Base-by-base conservation (phyloP, 1,284 basidiomycete species). In the Marasmius tenuissimus region DNA sequence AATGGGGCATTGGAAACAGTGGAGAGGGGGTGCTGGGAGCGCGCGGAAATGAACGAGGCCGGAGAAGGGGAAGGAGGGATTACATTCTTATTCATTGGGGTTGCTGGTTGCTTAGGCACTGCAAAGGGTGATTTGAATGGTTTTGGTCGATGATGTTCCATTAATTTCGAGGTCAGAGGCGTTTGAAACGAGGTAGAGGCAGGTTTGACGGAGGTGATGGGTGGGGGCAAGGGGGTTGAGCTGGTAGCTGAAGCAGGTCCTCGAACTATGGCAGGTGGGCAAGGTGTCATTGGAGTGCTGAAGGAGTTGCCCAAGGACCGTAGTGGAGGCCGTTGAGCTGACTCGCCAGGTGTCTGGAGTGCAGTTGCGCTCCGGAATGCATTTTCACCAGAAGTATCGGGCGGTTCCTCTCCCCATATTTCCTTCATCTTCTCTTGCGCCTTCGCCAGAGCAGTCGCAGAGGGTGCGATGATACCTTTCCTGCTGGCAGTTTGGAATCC, bases 91-190 rank as follows among this genome's bases (percentile, higher is more conserved):
- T 75, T 76, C 20, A 77, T 66, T 14, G 77, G 75, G 33, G 72
- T 54, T 34, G 60, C 52, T 6, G 18, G 38, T 63, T 64, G 33
- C 37, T 22, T 62, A 61, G 68, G 56, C 57, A 49, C 60, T 52
- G 70, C 65, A 12, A 87, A 67, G 2, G 88, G 88, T 0, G 88
- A 82, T 69, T 82, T 88, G 73, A 89, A 89, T 2, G 80, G 75
- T 63, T 79, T 84, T 20, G 75, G 71, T 59, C 71, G 69, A 20
- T 66, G 67, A 52, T 72, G 74, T 7, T 58, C 71, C 55, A 72
- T 77, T 45, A 52, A 9, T 51, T 66, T 34, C 70, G 63, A 14
- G 65, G 63, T 7, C 18, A 63, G 27, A 11, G 70, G 59, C 33
- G 70, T 68, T 27, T 66, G 45, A 42, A 70, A 69, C 7, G 60